Percentiles rank a stretch among this genome's conserved stretches.
phyloP scores from a whole-genome alignment of 2,329 filamentous ascomycete species.

The Ceratocystis colombiana region DNA sequence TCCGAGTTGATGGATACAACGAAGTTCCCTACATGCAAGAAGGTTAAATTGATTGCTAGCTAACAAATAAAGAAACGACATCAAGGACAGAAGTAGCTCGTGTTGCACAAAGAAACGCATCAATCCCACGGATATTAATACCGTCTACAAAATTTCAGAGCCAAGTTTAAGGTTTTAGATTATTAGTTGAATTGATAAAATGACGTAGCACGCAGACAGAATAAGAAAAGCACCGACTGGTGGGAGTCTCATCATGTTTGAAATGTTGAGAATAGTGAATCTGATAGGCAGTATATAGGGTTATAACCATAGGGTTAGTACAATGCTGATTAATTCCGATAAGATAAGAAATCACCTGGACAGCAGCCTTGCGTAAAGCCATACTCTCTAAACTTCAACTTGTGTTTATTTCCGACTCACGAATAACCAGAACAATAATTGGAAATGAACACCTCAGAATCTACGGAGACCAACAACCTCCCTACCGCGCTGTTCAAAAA shows the following conservation, averaged over 20 bases:
- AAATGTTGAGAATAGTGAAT: too few relatives aligned
- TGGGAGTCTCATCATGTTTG: too few relatives aligned
- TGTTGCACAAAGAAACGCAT: background rate
- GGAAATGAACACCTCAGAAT: background rate
- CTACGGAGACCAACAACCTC: background rate
- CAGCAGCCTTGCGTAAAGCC: too few relatives aligned
- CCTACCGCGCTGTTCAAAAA: slow-evolving; percentile 20
- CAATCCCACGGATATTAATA: background rate
- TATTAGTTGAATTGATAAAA: too few relatives aligned
- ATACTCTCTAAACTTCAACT: background rate
- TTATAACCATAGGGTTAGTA: too few relatives aligned
- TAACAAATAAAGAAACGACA: background rate
- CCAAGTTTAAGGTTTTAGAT: too few relatives aligned
- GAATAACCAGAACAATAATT: background rate
- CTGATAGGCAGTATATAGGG: too few relatives aligned
- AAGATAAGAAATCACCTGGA: too few relatives aligned
- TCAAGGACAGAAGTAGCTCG: background rate
- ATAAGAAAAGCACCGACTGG: too few relatives aligned
- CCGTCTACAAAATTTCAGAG: background rate
- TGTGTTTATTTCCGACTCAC: background rate
- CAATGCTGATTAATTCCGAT: too few relatives aligned
- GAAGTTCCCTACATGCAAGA: slow-evolving; percentile 19
- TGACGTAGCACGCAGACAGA: too few relatives aligned
- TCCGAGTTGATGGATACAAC: slow-evolving; percentile 12
- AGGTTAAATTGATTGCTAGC: background rate